A percentile compares a stretch with the other conserved stretches of the same genome.
Conservation (phyloP, 2,329 filamentous ascomycete genomes). For the Cordyceps militaris region DNA sequence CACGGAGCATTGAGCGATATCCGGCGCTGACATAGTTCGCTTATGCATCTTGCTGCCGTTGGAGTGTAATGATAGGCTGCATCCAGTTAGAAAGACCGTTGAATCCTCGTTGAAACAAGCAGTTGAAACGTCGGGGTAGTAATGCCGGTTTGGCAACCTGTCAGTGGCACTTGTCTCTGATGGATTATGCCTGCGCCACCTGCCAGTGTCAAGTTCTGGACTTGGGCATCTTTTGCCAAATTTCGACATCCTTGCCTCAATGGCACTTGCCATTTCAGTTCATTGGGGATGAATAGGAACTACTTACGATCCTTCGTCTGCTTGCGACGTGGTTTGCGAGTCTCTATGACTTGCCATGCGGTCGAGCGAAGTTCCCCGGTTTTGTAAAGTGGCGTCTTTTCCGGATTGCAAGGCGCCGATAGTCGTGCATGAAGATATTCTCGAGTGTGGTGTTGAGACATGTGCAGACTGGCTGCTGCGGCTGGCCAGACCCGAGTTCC, state of each 20-base stretch:
- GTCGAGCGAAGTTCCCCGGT: not conserved
- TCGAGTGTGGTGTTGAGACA: constrained; percentile 42
- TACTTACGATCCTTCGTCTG: constrained; percentile 2
- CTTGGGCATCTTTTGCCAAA: not conserved
- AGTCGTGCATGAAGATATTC: constrained; percentile 48
- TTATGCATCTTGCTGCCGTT: constrained; percentile 28
- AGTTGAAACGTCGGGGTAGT: constrained; percentile 5
- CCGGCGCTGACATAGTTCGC: constrained; percentile 43
- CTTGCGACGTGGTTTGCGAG: not conserved
- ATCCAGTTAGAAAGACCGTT: not conserved
- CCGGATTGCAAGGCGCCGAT: constrained; percentile 32
- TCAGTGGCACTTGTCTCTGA: not conserved
- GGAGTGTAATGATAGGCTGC: constrained; percentile 19
- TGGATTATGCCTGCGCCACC: not conserved
- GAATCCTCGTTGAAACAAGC: constrained; percentile 19
- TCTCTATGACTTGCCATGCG: not conserved
- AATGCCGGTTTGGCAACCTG: not conserved
- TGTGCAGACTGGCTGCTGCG: constrained; percentile 46
- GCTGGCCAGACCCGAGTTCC: constrained; percentile 40
- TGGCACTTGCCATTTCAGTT: not conserved
- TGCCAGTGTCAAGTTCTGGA: not conserved
- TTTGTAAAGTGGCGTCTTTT: constrained; percentile 17
- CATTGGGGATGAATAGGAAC: not conserved
- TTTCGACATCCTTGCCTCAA: not conserved
- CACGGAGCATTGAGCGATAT: constrained; percentile 26